These are phyloP conservation scores for Wakefieldia striispora DNA, from an alignment of 768 basidiomycete genomes.

Conservation along the genomic window DNA sequence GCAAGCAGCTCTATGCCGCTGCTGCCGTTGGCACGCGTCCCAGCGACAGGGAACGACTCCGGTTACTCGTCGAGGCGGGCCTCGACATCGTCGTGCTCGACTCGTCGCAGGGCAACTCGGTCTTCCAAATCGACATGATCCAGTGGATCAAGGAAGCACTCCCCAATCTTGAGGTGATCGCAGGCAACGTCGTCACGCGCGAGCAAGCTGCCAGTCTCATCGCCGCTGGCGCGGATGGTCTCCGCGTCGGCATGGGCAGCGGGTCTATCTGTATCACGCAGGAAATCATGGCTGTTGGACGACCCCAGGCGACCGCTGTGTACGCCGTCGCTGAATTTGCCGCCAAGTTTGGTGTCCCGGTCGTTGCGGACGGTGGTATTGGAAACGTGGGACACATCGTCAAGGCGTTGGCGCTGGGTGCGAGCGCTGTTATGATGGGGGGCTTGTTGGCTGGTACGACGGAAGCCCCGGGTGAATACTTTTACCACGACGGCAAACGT, in stretches of 20 bases:
- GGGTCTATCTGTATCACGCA: constrained; percentile 99
- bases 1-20: constrained; percentile 95
- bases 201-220: constrained; percentile 96
- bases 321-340: constrained; percentile 94
- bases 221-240: constrained; percentile 90
- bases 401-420: constrained; percentile 92
- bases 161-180: constrained; percentile 89
- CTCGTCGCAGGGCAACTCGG: constrained; percentile 95
- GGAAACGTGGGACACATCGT: constrained; percentile 96
- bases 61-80: constrained; percentile 87
- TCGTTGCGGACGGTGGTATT: constrained; percentile 96
- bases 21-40: constrained; percentile 94
- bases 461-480: constrained; percentile 98
- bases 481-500: constrained; percentile 98
- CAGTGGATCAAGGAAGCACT: constrained; percentile 85
- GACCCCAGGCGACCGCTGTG: constrained; percentile 99
- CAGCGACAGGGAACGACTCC: constrained; percentile 80
- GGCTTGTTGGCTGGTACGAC: constrained; percentile 92
- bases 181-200: constrained; percentile 96
- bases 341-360: constrained; percentile 89
- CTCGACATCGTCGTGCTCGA: constrained; percentile 94
- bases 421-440: constrained; percentile 99
- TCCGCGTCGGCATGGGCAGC: constrained; percentile 96
- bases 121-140: constrained; percentile 94
- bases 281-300: constrained; percentile 98